A percentile compares a stretch with the other conserved stretches of the same genome.
phyloP scores from a whole-genome alignment of 2,329 filamentous ascomycete genomes.

The Fusarium cyanostomum region DNA sequence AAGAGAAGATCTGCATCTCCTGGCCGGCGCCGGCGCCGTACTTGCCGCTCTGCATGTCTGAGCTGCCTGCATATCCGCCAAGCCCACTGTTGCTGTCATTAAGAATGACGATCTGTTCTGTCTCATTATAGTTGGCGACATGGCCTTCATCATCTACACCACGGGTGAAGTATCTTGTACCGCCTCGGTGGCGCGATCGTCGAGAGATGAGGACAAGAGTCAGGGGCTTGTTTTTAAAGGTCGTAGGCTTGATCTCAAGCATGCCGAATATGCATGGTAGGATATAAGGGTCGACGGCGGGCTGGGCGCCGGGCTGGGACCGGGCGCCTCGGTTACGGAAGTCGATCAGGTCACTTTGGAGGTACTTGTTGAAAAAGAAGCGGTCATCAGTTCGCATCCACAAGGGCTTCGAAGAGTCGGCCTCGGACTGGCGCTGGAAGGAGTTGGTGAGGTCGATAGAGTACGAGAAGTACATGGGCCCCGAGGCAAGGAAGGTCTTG shows the following conservation, averaged over 20 bases:
- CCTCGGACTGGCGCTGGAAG: conserved; percentile 90
- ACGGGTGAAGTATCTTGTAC: conserved; percentile 93
- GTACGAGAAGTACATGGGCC: conserved; percentile 98
- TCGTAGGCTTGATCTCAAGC: conserved; percentile 88
- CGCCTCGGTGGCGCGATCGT: conserved; percentile 85
- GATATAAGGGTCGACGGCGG: conserved; percentile 88
- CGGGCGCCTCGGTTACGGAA: conserved; percentile 75
- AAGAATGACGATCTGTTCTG: conserved; percentile 89
- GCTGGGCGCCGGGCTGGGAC: conserved; percentile 74
- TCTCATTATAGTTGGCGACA: conserved; percentile 99
- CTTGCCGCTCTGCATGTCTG: conserved; percentile 79
- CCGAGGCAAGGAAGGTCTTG: conserved; percentile 81
- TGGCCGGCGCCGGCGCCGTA: conserved; percentile 66
- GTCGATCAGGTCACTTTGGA: conserved; percentile 90
- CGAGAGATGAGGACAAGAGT: conserved; percentile 90
- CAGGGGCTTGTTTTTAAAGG: conserved; percentile 83
- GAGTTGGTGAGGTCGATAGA: conserved; percentile 95
- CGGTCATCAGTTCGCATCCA: conserved; percentile 96
- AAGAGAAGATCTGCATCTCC: conserved; percentile 90
- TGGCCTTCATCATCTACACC: conserved; percentile 93
- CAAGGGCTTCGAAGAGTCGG: conserved; percentile 75
- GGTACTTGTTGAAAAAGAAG: conserved; percentile 98
- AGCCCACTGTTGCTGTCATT: conserved; percentile 82
- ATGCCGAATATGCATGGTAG: conserved; percentile 96
- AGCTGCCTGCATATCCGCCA: conserved; percentile 81